Evolutionary conservation across 129 eudicot genomes (phyloP).

Genomic region (Centaurea solstitialis): DNA sequence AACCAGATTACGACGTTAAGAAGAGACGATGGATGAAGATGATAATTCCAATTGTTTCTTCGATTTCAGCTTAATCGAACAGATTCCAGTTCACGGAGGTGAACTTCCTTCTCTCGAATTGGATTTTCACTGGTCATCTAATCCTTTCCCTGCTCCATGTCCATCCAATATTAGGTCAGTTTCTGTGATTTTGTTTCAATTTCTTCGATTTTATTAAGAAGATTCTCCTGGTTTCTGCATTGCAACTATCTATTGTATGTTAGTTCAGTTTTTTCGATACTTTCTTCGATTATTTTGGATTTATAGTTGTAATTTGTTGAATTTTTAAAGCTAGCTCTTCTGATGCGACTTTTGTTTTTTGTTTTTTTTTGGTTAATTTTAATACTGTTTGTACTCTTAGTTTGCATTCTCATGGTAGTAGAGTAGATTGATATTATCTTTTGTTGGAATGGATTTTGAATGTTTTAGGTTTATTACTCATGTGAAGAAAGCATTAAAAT

Average conservation of each 20-base stretch:
- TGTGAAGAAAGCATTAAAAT: background rate
- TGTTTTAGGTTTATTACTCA: background rate
- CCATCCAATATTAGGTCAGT: constrained; percentile 38
- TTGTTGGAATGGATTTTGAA: background rate
- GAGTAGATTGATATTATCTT: background rate
- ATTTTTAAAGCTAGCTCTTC: background rate
- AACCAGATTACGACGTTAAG: too few relatives aligned
- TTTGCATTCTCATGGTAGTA: background rate
- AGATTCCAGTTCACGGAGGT: constrained; percentile 40
- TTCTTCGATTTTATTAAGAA: too few relatives aligned
- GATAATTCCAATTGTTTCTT: constrained; percentile 41
- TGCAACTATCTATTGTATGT: too few relatives aligned
- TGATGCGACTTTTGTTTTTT: background rate
- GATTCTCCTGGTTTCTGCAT: too few relatives aligned
- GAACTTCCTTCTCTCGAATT: constrained; percentile 46
- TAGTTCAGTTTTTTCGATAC: too few relatives aligned
- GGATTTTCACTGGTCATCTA: constrained; percentile 37
- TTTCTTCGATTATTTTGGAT: too few relatives aligned
- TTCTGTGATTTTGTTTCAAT: background rate
- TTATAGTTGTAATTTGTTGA: background rate
- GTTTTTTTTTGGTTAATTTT: background rate
- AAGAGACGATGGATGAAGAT: constrained; percentile 40
- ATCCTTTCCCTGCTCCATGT: constrained; percentile 21
- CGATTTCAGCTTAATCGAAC: constrained; percentile 39
- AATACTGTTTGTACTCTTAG: background rate